These are phyloP conservation scores for Tulasnella sp. DNA, from an alignment of 768 basidiomycete genomes.

Conservation along the genomic window DNA sequence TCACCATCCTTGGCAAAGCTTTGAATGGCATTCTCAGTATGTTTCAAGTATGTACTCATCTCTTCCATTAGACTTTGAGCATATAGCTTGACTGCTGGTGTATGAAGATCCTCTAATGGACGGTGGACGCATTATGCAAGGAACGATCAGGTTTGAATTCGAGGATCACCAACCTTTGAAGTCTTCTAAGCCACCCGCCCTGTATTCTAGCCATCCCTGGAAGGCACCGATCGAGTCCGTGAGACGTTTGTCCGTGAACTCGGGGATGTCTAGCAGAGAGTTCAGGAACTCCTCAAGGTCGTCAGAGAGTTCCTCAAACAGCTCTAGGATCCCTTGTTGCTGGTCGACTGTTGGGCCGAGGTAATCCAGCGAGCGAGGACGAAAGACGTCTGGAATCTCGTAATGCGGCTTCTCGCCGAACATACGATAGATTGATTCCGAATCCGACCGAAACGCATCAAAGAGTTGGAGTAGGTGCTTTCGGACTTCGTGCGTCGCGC, in stretches of 20 bases:
- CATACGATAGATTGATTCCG: no score
- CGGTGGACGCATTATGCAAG: no score
- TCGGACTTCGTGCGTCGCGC: no score
- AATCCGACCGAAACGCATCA: no score
- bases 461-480: no score
- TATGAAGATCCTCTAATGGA: constrained; percentile 60
- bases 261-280: constrained; percentile 73
- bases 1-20: constrained; percentile 73
- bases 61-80: constrained; percentile 53
- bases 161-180: constrained; percentile 48
- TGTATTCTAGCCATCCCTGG: constrained; percentile 70
- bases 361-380: no score
- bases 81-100: constrained; percentile 67
- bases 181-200: constrained; percentile 65
- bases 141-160: not conserved
- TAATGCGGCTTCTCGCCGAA: no score
- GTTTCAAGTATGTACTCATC: constrained; percentile 69
- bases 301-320: constrained; percentile 57
- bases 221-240: constrained; percentile 65
- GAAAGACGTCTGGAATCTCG: no score
- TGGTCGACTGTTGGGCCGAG: no score
- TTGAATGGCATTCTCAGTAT: constrained; percentile 58
- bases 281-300: constrained; percentile 65
- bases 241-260: constrained; percentile 62
- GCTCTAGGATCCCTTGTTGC: constrained; percentile 60